A percentile compares a stretch with the other conserved stretches of the same genome.
These are phyloP conservation scores for Saprolegnia parasitica DNA, from an alignment of 352 stramenopile species.

Conservation along the genomic window DNA sequence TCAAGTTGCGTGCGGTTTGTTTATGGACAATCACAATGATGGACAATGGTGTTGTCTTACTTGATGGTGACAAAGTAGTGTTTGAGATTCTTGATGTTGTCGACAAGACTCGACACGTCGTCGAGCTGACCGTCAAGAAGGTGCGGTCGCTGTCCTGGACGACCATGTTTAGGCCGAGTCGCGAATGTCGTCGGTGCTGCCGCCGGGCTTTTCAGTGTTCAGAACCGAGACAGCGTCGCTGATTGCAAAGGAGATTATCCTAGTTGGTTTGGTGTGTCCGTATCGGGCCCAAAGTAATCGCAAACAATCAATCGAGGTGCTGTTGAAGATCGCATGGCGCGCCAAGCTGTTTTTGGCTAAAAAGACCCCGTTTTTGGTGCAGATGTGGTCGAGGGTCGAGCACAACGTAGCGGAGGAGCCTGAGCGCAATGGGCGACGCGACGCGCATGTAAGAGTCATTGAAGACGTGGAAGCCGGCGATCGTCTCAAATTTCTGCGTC, in stretches of 20 bases:
- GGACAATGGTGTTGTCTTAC: not conserved
- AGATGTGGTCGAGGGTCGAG: not conserved
- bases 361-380: not conserved
- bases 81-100: not conserved
- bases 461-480: not conserved
- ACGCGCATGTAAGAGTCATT: not conserved
- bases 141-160: slow-evolving; percentile 10
- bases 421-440: not conserved
- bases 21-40: too few relatives aligned
- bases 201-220: too few relatives aligned
- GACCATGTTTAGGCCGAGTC: not conserved
- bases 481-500: not conserved
- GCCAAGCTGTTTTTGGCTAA: slow-evolving; percentile 9
- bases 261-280: not conserved
- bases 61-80: not conserved
- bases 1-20: too few relatives aligned
- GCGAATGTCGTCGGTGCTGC: too few relatives aligned
- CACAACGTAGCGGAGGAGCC: slow-evolving; percentile 1
- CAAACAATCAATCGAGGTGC: slow-evolving; percentile 2
- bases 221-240: not conserved
- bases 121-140: not conserved
- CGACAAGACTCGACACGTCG: not conserved
- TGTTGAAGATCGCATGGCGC: slow-evolving; percentile 22
- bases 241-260: too few relatives aligned
- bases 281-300: not conserved